Evolutionary conservation across 164 flowering plant genomes (phyloP), one percentile per base, ranked within the genome.

Genomic region (Tetrastigma voinierianum): DNA sequence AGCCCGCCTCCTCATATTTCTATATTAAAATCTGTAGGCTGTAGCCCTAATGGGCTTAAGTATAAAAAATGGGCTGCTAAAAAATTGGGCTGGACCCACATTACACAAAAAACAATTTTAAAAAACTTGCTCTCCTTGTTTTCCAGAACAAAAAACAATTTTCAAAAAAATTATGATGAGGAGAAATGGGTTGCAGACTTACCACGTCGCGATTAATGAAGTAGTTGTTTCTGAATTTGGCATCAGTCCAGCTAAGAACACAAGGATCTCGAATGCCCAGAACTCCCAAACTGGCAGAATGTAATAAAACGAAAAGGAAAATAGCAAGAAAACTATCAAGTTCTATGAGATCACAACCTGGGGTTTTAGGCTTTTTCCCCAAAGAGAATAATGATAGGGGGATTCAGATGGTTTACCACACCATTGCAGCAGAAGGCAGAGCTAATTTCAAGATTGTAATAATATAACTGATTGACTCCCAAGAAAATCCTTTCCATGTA

Each of bases 261-360:
- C 98, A 49, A 94, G 79, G 73, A 91, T 67, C 83, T 94, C 98
- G 51, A 87, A 90, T 32, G 97, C 97, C 96, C 98, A 94, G 68
- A 83, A 85, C 71, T 94, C 98, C 98, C 76, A 94, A 74, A 73
- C 98, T 94, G 81, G 47, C 66, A 25, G 40, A 25, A 55, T 12
- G 43, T 1, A 45, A 20, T n/a, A 44, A 32, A 18, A 47, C 6
- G 40, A 32, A 32, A 32, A 32, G 6, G 3, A 7, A n/a, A n/a
- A n/a, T n/a, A 32, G 6, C 0, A 32, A 4, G 40, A 3, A 4
- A 32, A 32, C 23, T 7, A 24, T 24, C 40, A n/a, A n/a, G 40
- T 32, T 32, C 6, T 32, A 32, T 32, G 40, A 32, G 40, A 32
- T 7, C 40, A 32, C 3, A 32, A 32, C 40, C 40, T 32, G 40